Base-by-base conservation (phyloP, 352 stramenopile genomes). In the Globisporangium rhizosaccharum region DNA sequence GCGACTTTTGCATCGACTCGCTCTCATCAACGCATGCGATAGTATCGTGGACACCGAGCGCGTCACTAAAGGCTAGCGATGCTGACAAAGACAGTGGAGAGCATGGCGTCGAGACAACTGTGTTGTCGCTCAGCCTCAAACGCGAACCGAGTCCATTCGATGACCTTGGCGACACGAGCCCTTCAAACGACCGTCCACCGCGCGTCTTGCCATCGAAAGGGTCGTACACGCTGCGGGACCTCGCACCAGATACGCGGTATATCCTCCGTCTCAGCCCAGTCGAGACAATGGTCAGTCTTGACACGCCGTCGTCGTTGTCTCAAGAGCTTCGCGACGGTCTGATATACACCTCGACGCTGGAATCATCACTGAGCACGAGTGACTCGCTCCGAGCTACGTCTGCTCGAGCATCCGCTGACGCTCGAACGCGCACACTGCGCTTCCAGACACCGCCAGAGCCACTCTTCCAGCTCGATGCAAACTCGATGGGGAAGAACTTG, bases 401-500 rank as follows among this genome's bases (percentile, higher is more conserved):
- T 20, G 41, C 14, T 20, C 3, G 37, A 23, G 20, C 20, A 9
- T 20, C 44, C 2, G 20, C 0, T 10, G 9, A 45, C 6, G 28
- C 25, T 4, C 20, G n/a, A 5, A 28, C 48, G 15, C n/a, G 50
- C 12, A 54, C 70, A 41, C 0, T 88, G 4, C 52, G 59, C 2
- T 56, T 92, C 3, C 71, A 84, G 57, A 96, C 89, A 0, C 66
- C 57, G 6, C 65, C 55, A 18, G 72, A 90, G 42, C 73, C 85
- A 8, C 51, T 83, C 2, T 94, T 96, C 56, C 76, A 91, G 55
- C 71, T 97, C 18, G 74, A 94, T 52, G 51, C 50, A 18, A 68
- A 73, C 2, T 63, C 66, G 1, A 75, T 76, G 39, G 90, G 90
- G 18, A 83, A 83, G 51, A 96, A 97, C 58, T 55, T 97, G 42